phyloP scores from a whole-genome alignment of 768 basidiomycete genomes.

The Termitomyces sp. region DNA sequence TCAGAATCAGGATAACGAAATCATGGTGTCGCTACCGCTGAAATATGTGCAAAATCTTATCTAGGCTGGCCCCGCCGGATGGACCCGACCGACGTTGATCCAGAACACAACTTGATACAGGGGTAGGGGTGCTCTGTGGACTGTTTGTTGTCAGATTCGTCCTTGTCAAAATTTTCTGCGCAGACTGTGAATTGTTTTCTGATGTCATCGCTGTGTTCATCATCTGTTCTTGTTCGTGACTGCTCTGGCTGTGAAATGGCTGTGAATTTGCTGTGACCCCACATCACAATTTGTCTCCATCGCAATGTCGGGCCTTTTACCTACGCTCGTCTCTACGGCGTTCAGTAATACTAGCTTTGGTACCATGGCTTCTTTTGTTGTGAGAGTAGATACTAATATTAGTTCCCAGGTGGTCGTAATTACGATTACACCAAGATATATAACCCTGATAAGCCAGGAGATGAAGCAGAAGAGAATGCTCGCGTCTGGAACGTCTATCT shows the following conservation, averaged over 20 bases:
- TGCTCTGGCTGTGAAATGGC: neutral
- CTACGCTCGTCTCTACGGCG: neutral
- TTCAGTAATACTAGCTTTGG: neutral
- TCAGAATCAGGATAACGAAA: neutral
- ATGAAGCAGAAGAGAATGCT: constrained; percentile 10
- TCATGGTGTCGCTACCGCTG: neutral
- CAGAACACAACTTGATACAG: neutral
- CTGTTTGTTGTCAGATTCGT: neutral
- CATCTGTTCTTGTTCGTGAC: neutral
- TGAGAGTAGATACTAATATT: neutral
- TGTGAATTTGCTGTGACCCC: neutral
- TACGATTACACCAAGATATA: constrained; percentile 11
- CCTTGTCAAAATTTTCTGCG: neutral
- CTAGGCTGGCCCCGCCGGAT: neutral
- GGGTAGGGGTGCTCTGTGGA: neutral
- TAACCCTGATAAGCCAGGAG: constrained; percentile 3
- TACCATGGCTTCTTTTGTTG: neutral
- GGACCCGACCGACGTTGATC: neutral
- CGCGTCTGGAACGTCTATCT: constrained; percentile 13
- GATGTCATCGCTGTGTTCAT: neutral
- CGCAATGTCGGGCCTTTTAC: neutral
- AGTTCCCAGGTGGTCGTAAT: neutral
- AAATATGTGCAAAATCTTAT: neutral
- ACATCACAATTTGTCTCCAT: neutral
- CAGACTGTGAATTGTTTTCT: neutral